These are phyloP conservation scores for Gastrodia elata DNA, from an alignment of 106 monocot genomes.

Conservation along the genomic window DNA sequence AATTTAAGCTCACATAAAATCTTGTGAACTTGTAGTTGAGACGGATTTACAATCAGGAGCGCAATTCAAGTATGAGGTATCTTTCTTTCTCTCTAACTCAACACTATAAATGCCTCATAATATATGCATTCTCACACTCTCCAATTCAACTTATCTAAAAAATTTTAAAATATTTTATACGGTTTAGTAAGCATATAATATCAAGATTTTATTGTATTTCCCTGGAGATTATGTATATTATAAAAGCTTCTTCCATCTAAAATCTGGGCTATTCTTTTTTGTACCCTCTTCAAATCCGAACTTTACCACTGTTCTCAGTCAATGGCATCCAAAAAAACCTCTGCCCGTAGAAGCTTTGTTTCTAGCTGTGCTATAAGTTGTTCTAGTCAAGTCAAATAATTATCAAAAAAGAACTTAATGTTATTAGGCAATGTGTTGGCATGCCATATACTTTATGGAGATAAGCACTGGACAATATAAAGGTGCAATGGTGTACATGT, in stretches of 20 bases:
- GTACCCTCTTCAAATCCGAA: too few species aligned
- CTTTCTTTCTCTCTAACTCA: background rate
- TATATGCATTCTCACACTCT: background rate
- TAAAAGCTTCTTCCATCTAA: too few species aligned
- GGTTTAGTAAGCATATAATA: too few species aligned
- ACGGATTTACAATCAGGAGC: slow-evolving; percentile 90
- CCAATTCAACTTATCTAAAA: background rate
- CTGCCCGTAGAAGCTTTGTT: background rate
- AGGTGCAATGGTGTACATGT: background rate
- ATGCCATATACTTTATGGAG: background rate
- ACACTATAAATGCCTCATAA: background rate
- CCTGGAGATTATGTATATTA: too few species aligned
- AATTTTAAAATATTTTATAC: too few species aligned
- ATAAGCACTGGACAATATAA: background rate
- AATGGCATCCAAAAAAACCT: background rate
- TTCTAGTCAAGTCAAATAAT: background rate
- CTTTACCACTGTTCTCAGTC: too few species aligned
- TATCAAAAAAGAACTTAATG: background rate
- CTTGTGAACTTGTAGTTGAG: slow-evolving; percentile 54
- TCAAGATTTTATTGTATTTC: too few species aligned
- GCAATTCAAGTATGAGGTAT: slow-evolving; percentile 83
- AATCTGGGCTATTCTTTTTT: too few species aligned
- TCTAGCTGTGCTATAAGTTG: background rate
- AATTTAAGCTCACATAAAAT: slow-evolving; percentile 4
- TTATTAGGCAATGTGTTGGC: background rate